Conservation (phyloP, 1,284 basidiomycete species). For the Exsudoporus floridanus region DNA sequence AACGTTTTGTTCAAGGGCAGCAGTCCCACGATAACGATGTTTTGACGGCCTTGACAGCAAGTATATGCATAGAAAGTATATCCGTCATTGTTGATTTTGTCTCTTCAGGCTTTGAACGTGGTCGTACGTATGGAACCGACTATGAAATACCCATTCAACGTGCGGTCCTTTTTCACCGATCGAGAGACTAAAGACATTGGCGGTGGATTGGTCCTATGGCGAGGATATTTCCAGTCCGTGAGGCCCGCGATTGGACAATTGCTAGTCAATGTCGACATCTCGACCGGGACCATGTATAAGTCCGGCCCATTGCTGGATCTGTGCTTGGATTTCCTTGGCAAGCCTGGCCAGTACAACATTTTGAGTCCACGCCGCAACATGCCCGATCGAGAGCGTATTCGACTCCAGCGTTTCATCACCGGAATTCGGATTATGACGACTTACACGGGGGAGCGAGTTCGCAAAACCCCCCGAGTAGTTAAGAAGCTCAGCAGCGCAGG, state of each 20-base stretch:
- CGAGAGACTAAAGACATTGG: conserved; percentile 66
- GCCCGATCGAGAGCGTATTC: conserved; percentile 57
- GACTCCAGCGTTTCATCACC: conserved; percentile 59
- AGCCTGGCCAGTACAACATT: conserved; percentile 38
- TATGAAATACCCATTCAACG: conserved; percentile 69
- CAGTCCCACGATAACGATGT: conserved; percentile 70
- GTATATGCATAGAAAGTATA: conserved; percentile 14
- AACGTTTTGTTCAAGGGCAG: conserved; percentile 62
- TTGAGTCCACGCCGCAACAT: conserved; percentile 47
- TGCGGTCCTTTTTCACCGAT: conserved; percentile 73
- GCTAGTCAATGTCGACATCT: conserved; percentile 77
- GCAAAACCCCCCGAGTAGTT: conserved; percentile 48
- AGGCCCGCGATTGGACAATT: conserved; percentile 65
- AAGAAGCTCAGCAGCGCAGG: conserved; percentile 53
- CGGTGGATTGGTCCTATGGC: conserved; percentile 64
- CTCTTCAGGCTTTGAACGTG: conserved; percentile 64
- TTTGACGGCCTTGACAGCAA: conserved; percentile 69
- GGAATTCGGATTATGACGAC: conserved; percentile 56
- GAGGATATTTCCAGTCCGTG: conserved; percentile 76
- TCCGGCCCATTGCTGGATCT: conserved; percentile 48
- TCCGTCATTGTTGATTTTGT: conserved; percentile 1
- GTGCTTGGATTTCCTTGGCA: conserved; percentile 55
- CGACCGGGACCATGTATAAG: conserved; percentile 75
- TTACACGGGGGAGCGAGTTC: conserved; percentile 36
- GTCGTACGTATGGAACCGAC: conserved; percentile 73